Conservation (phyloP, 148 eudicot species). For the Polygonum aviculare region DNA sequence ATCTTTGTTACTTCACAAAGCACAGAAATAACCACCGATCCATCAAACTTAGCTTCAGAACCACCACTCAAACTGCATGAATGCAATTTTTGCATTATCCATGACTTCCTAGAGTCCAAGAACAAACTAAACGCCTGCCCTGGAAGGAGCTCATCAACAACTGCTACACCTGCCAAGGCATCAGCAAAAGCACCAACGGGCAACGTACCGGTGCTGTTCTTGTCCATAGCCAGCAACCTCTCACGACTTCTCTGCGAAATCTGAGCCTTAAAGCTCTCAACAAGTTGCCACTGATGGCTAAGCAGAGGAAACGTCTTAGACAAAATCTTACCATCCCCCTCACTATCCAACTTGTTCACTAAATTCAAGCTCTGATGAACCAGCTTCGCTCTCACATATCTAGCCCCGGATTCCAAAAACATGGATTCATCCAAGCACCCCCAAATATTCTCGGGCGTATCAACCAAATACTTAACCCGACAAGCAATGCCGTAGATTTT, state of each 20-base stretch:
- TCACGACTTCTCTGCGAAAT: slow-evolving; percentile 90
- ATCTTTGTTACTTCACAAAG: slow-evolving; percentile 79
- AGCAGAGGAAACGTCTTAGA: slow-evolving; percentile 67
- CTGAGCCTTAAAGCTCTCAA: slow-evolving; percentile 82
- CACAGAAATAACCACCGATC: slow-evolving; percentile 45
- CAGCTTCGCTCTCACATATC: slow-evolving; percentile 69
- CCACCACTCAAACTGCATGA: slow-evolving; percentile 23
- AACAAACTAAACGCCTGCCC: slow-evolving; percentile 55
- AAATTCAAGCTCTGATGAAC: slow-evolving; percentile 50
- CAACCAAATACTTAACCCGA: slow-evolving; percentile 88
- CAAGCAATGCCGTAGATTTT: slow-evolving; percentile 66
- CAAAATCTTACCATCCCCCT: slow-evolving; percentile 38
- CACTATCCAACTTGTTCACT: slow-evolving; percentile 25
- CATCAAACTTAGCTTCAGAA: slow-evolving; percentile 22
- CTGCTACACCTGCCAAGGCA: slow-evolving; percentile 76
- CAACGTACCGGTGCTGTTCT: slow-evolving; percentile 20
- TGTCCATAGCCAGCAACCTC: slow-evolving; percentile 50
- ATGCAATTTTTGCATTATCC: slow-evolving; percentile 65
- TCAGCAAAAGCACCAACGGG: slow-evolving; percentile 55
- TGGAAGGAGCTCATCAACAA: slow-evolving; percentile 77
- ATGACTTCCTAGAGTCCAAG: slow-evolving; percentile 64
- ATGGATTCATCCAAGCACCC: slow-evolving; percentile 87
- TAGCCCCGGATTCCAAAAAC: slow-evolving; percentile 69
- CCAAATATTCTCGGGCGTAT: slow-evolving; percentile 96
- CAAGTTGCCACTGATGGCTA: slow-evolving; percentile 95